Evolutionary conservation across 371 early-diverging fungal genomes (phyloP).

Genomic region (Ecytonucleospora hepatopenaei): DNA sequence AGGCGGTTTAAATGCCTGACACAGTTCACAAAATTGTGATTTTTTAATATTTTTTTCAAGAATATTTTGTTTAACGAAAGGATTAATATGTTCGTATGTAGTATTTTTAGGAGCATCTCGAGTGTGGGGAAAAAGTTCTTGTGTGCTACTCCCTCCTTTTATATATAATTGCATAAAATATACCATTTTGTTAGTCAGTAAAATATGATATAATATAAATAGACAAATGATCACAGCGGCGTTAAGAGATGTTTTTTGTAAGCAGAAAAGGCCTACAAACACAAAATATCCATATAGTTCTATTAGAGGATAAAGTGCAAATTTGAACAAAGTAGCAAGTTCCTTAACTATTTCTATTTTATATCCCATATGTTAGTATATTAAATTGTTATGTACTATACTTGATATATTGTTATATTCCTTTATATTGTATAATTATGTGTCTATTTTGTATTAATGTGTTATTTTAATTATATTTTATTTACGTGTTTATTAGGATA

Average conservation of each 20-base stretch:
- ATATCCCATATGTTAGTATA: neutral
- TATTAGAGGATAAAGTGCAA: constrained; percentile 27
- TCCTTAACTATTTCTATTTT: neutral
- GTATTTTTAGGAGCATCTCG: neutral
- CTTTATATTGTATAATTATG: too few species aligned
- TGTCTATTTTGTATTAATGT: too few species aligned
- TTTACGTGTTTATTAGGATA: too few species aligned
- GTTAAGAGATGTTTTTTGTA: constrained; percentile 31
- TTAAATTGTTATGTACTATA: too few species aligned
- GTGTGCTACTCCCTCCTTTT: constrained; percentile 38
- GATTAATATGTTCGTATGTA: constrained; percentile 37
- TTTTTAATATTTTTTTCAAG: constrained; percentile 22
- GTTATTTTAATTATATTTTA: too few species aligned
- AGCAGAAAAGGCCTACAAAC: constrained; percentile 40
- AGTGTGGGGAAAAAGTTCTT: constrained; percentile 42
- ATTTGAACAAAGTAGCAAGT: neutral
- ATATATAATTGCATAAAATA: constrained; percentile 45
- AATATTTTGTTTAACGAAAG: constrained; percentile 49
- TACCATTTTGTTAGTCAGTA: constrained; percentile 33
- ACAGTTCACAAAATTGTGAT: constrained; percentile 51
- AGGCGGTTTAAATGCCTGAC: constrained; percentile 57
- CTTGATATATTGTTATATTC: too few species aligned
- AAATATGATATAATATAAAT: constrained; percentile 41
- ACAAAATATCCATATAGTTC: constrained; percentile 51
- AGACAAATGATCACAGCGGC: constrained; percentile 14